Conservation (phyloP, 306 rosid species). For the Dalbergia cultrata region DNA sequence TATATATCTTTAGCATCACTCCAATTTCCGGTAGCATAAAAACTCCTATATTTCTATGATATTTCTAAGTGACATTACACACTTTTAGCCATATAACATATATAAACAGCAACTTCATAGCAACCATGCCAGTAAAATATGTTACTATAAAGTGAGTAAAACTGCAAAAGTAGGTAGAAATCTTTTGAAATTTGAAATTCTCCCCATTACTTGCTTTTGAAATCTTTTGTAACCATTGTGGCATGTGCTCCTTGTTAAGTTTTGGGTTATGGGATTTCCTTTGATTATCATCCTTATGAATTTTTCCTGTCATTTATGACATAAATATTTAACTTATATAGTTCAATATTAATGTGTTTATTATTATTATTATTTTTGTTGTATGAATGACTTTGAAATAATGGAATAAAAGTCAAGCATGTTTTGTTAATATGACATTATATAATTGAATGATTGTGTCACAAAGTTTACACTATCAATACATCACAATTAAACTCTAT, state of each 20-base stretch:
- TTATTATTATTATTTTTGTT: too few relatives aligned
- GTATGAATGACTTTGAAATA: too few relatives aligned
- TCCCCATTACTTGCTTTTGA: background rate
- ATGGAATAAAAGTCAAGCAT: too few relatives aligned
- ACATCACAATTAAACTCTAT: too few relatives aligned
- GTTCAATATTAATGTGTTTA: too few relatives aligned
- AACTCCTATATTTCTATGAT: background rate
- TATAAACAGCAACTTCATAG: background rate
- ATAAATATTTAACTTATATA: too few relatives aligned
- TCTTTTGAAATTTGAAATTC: constrained; percentile 1
- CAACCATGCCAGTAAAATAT: constrained; percentile 8
- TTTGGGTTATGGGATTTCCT: background rate
- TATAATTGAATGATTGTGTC: too few relatives aligned
- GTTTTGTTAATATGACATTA: too few relatives aligned
- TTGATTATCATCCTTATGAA: background rate
- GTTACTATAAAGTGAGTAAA: background rate
- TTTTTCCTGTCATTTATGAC: background rate
- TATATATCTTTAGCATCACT: background rate
- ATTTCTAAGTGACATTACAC: background rate
- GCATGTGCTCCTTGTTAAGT: background rate
- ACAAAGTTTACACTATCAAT: too few relatives aligned
- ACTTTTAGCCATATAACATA: background rate
- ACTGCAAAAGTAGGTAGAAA: background rate
- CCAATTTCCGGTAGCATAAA: background rate
- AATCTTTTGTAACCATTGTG: too few relatives aligned